Base-by-base conservation (phyloP, 768 basidiomycete genomes). In the Cystofilobasidium ferigula region DNA sequence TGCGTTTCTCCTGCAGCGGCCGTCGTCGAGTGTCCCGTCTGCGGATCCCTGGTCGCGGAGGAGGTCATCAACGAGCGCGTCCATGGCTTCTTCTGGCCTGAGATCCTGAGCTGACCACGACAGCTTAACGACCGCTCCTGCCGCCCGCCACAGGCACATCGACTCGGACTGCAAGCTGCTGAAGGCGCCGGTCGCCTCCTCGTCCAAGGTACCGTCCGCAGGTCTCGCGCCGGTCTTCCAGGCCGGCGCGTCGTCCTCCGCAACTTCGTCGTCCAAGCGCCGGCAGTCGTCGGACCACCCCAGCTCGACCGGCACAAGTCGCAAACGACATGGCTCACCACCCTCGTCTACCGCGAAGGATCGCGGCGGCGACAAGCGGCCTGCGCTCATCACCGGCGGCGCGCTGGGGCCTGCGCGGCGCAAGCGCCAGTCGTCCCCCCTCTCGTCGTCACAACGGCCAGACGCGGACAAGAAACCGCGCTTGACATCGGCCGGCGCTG, bases 381-480 rank as follows among this genome's bases (percentile, higher is more conserved):
- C n/a, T n/a, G n/a, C n/a, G n/a, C n/a, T n/a, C n/a, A n/a, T n/a
- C n/a, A n/a, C n/a, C n/a, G n/a, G n/a, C n/a, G n/a, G n/a, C n/a
- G n/a, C n/a, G n/a, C n/a, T n/a, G n/a, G n/a, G n/a, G n/a, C n/a
- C n/a, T n/a, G n/a, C n/a, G n/a, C n/a, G n/a, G n/a, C n/a, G n/a
- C n/a, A n/a, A n/a, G n/a, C n/a, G n/a, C n/a, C n/a, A n/a, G n/a
- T n/a, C n/a, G n/a, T n/a, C n/a, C n/a, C n/a, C n/a, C n/a, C n/a
- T n/a, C n/a, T n/a, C n/a, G n/a, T n/a, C n/a, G n/a, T n/a, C n/a
- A n/a, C n/a, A n/a, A n/a, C n/a, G n/a, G n/a, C n/a, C n/a, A n/a
- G 45, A 4, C 22, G 13, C 22, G 68, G 69, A 35, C 73, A 72
- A 65, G 72, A 71, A 30, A 69, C 68, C 7, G 65, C 74, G 22